phyloP scores from a whole-genome alignment of 2,329 filamentous ascomycete genomes.

The Pseudopithomyces maydicus region DNA sequence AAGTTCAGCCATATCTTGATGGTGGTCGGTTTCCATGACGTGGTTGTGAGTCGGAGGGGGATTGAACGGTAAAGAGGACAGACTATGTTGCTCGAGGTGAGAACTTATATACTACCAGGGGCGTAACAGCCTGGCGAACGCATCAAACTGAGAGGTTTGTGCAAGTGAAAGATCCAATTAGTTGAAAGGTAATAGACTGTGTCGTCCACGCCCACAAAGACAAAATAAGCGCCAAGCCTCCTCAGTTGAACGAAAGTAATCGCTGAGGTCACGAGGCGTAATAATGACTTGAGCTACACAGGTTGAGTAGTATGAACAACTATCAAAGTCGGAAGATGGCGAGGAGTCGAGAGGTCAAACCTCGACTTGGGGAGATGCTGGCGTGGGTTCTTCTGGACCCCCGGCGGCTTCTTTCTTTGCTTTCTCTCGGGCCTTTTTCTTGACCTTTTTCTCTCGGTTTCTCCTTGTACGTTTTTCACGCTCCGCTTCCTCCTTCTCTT shows the following conservation, averaged over 20 bases:
- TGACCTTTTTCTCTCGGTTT: constrained; percentile 47
- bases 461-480: constrained; percentile 41
- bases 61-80: neutral
- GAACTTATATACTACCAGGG: neutral
- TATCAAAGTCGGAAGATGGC: neutral
- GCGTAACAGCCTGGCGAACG: neutral
- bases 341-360: neutral
- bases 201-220: no score
- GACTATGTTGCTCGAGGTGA: neutral
- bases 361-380: neutral
- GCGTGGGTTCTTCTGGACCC: neutral
- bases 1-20: no score
- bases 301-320: neutral
- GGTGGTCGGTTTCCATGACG: no score
- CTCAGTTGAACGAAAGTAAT: no score
- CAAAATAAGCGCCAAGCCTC: no score
- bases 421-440: constrained; percentile 42
- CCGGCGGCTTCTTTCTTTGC: constrained; percentile 33
- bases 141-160: no score
- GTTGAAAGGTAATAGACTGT: no score
- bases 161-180: no score
- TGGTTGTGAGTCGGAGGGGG: neutral
- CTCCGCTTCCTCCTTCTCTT: constrained; percentile 41
- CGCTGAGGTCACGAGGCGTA: no score
- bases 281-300: no score